phyloP scores from a whole-genome alignment of 2,329 filamentous ascomycete genomes.

The Aspergillus sp. region DNA sequence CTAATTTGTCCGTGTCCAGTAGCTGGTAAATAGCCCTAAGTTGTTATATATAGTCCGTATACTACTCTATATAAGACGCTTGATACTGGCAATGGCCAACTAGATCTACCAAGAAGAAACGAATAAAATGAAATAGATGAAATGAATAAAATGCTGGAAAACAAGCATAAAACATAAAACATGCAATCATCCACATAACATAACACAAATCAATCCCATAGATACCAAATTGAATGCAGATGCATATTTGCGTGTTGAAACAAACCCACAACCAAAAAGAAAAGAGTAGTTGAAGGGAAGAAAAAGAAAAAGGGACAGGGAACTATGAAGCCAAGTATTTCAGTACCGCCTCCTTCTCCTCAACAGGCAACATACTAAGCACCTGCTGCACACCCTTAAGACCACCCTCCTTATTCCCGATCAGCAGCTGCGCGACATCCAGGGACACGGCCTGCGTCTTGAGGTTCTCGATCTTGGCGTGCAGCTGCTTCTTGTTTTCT shows the following conservation, averaged over 20 bases:
- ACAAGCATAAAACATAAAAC: too few species aligned
- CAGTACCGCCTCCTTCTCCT: conserved; percentile 78
- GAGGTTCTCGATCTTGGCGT: conserved; percentile 74
- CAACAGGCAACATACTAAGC: conserved; percentile 75
- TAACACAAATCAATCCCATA: too few species aligned
- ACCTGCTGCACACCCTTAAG: conserved; percentile 82
- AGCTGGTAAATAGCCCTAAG: too few species aligned
- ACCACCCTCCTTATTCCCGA: conserved; percentile 58
- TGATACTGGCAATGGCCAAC: too few species aligned
- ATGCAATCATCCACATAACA: too few species aligned
- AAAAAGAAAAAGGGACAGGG: conserved; percentile 11
- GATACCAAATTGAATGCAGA: conserved; percentile 2
- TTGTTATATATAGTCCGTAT: too few species aligned
- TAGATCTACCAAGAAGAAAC: too few species aligned
- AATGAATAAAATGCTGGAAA: too few species aligned
- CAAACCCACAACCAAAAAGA: conserved; percentile 4
- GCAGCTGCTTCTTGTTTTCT: conserved; percentile 75
- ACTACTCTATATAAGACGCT: too few species aligned
- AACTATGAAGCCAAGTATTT: conserved; percentile 38
- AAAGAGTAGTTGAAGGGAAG: neutral
- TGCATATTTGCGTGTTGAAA: conserved; percentile 1
- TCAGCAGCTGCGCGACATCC: conserved; percentile 61
- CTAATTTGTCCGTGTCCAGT: too few species aligned
- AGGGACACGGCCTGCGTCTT: conserved; percentile 65
- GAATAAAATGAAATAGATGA: too few species aligned